Percentiles rank a stretch among this genome's conserved stretches.
Conservation (phyloP, 1,284 basidiomycete genomes). For the Sanghuangporus baumii region DNA sequence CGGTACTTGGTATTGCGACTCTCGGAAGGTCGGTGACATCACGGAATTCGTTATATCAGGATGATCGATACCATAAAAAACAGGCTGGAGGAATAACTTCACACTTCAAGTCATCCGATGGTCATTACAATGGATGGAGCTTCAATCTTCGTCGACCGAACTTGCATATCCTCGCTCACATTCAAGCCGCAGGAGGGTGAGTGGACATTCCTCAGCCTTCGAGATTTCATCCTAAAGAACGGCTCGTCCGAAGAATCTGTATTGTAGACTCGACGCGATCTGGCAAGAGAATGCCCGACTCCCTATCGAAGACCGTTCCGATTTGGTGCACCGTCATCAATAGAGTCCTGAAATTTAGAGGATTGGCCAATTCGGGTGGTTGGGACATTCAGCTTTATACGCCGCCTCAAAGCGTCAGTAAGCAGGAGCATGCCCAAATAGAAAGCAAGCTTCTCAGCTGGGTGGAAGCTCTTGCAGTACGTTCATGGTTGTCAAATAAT, state of each 20-base stretch:
- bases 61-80: constrained; percentile 9
- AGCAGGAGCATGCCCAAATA: constrained; percentile 75
- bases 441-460: constrained; percentile 55
- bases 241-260: constrained; percentile 50
- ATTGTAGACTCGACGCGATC: constrained; percentile 91
- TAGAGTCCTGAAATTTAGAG: constrained; percentile 45
- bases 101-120: constrained; percentile 98
- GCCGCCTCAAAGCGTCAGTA: constrained; percentile 56
- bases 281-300: constrained; percentile 94
- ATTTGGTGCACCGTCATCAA: constrained; percentile 96
- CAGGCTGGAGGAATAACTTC: constrained; percentile 43
- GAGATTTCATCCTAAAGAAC: neutral
- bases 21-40: constrained; percentile 43
- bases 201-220: constrained; percentile 19
- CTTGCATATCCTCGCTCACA: constrained; percentile 66
- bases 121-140: constrained; percentile 83
- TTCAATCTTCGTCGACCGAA: constrained; percentile 88
- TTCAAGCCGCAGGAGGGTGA: constrained; percentile 56
- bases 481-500: constrained; percentile 13
- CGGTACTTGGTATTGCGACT: constrained; percentile 91
- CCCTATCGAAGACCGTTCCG: constrained; percentile 90
- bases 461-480: constrained; percentile 57
- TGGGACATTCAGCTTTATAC: constrained; percentile 63
- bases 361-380: constrained; percentile 19
- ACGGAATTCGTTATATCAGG: neutral